phyloP scores from a whole-genome alignment of 768 basidiomycete species.

The Leccinellum luteum region DNA sequence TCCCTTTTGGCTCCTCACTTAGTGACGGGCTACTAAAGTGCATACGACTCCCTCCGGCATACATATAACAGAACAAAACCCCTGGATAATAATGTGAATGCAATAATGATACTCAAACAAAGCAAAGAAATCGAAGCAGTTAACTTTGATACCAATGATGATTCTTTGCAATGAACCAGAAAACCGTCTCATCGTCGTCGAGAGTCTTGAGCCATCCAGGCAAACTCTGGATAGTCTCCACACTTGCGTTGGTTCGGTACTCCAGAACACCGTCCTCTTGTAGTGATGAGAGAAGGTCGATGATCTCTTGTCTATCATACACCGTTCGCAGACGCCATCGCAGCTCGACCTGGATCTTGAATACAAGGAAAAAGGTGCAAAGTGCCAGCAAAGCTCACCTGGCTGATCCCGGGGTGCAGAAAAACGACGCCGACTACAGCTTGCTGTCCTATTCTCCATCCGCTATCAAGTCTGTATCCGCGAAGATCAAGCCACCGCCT shows the following conservation, averaged over 20 bases:
- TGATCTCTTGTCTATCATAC: slow-evolving; percentile 74
- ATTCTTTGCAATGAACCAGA: slow-evolving; percentile 55
- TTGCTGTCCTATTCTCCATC: slow-evolving; percentile 70
- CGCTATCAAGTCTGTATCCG: slow-evolving; percentile 56
- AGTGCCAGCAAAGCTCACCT: slow-evolving; percentile 43
- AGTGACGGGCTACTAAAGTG: too few relatives aligned
- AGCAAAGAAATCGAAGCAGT: neutral
- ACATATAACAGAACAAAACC: neutral
- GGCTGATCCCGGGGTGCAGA: slow-evolving; percentile 70
- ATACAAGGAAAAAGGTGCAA: slow-evolving; percentile 7
- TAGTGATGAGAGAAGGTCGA: slow-evolving; percentile 58
- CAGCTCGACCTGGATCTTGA: slow-evolving; percentile 53
- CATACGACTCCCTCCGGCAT: too few relatives aligned
- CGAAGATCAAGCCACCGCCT: slow-evolving; percentile 75
- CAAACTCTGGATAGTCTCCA: slow-evolving; percentile 8
- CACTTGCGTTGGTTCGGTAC: slow-evolving; percentile 10
- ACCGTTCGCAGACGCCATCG: slow-evolving; percentile 67
- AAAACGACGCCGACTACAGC: slow-evolving; percentile 66
- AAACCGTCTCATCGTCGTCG: slow-evolving; percentile 50
- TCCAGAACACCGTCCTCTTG: slow-evolving; percentile 50
- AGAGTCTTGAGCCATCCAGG: slow-evolving; percentile 35
- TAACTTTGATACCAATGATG: slow-evolving; percentile 68
- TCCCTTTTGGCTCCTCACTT: too few relatives aligned
- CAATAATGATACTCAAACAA: slow-evolving; percentile 22
- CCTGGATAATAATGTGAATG: neutral